Conservation (phyloP, 177 flowering plant genomes). For the Vitis hybrid region DNA sequence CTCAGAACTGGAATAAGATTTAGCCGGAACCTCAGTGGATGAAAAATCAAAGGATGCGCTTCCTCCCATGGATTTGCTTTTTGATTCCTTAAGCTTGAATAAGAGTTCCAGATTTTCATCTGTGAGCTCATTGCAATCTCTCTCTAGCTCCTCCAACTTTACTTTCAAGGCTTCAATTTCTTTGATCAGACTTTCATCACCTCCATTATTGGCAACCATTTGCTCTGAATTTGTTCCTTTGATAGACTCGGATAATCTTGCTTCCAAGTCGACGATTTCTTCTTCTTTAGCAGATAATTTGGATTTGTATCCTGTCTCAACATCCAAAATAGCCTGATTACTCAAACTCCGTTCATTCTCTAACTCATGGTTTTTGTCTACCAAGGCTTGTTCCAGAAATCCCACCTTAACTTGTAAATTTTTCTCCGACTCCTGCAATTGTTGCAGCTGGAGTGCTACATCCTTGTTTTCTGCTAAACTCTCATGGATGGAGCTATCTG, state of each 20-base stretch:
- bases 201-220: constrained; percentile 10
- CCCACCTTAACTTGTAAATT: constrained; percentile 34
- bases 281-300: constrained; percentile 51
- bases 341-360: constrained; percentile 37
- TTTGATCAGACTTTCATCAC: constrained; percentile 23
- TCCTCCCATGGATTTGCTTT: constrained; percentile 14
- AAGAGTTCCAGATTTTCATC: constrained; percentile 59
- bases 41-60: constrained; percentile 9
- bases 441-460: constrained; percentile 33
- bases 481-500: constrained; percentile 20
- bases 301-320: constrained; percentile 43
- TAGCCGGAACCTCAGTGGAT: constrained; percentile 3
- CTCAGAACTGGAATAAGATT: constrained; percentile 12
- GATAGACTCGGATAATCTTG: constrained; percentile 35
- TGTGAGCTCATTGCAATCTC: constrained; percentile 59
- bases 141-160: constrained; percentile 54
- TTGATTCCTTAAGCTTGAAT: constrained; percentile 45
- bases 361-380: constrained; percentile 49
- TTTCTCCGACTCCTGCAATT: constrained; percentile 50
- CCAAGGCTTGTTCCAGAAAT: constrained; percentile 47
- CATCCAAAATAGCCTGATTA: constrained; percentile 28
- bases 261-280: constrained; percentile 41
- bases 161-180: constrained; percentile 42
- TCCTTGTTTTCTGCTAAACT: constrained; percentile 24
- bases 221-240: constrained; percentile 21